Percentiles rank a stretch among this genome's conserved stretches.
phyloP scores from a whole-genome alignment of 129 eudicot genomes.

The Rutidosis leptorrhynchoides region DNA sequence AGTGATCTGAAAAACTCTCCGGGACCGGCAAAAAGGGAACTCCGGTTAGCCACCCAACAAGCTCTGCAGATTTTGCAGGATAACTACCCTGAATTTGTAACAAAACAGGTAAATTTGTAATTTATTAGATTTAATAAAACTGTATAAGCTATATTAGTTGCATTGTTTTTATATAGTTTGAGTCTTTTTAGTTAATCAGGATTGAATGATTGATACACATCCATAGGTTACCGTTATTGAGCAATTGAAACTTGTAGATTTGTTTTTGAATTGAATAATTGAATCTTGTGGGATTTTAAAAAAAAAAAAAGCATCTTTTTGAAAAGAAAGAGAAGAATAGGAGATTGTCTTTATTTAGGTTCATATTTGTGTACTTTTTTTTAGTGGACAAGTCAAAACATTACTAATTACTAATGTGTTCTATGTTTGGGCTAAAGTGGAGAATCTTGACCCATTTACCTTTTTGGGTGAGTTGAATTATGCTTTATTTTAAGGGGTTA shows the following conservation, averaged over 20 bases:
- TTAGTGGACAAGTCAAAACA: neutral
- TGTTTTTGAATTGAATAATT: neutral
- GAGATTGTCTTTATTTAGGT: constrained; percentile 16
- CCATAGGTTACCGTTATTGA: neutral
- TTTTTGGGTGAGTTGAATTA: neutral
- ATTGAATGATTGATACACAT: neutral
- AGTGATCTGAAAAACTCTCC: constrained; percentile 84
- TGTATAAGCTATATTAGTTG: neutral
- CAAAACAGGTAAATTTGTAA: constrained; percentile 61
- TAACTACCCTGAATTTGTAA: constrained; percentile 86
- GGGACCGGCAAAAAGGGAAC: constrained; percentile 78
- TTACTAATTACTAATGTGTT: neutral
- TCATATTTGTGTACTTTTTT: constrained; percentile 5
- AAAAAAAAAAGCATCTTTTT: neutral
- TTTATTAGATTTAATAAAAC: neutral
- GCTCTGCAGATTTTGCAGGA: constrained; percentile 76
- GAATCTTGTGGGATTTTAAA: constrained; percentile 4
- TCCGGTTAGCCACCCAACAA: constrained; percentile 61
- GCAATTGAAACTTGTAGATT: neutral
- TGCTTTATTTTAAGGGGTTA: neutral
- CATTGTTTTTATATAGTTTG: neutral
- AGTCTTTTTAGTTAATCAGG: neutral
- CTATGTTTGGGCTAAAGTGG: neutral
- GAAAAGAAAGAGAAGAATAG: neutral
- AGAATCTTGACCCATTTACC: neutral